Conservation (phyloP, 2,329 filamentous ascomycete species). For the Immersiporthe knoxdaviesiana region DNA sequence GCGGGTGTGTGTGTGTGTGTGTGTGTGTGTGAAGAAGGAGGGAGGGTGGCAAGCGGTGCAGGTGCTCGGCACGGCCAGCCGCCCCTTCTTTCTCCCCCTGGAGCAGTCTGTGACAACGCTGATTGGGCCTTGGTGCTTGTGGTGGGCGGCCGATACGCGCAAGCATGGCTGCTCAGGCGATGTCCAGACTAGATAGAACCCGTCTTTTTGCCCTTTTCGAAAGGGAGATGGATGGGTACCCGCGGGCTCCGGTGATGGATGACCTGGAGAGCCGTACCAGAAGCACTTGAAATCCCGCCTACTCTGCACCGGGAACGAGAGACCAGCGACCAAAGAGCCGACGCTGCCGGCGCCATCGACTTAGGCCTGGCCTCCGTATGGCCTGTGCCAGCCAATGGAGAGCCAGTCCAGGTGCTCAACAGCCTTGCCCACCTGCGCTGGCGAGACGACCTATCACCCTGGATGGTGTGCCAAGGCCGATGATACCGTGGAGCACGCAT, state of each 20-base stretch:
- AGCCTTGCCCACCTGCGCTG: neutral
- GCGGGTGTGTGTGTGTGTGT: no score
- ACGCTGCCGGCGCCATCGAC: neutral
- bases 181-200: neutral
- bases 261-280: neutral
- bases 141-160: neutral
- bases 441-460: neutral
- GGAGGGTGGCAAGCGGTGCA: neutral
- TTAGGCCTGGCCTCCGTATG: neutral
- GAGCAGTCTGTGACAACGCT: neutral
- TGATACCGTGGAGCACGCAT: neutral
- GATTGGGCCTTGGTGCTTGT: neutral
- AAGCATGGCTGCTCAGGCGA: neutral
- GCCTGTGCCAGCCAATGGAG: neutral
- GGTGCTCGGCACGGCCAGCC: neutral
- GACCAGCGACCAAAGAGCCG: neutral
- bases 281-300: neutral
- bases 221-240: no score
- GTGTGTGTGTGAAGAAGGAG: neutral
- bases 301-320: neutral
- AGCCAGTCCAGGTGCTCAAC: neutral
- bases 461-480: neutral
- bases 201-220: no score
- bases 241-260: neutral
- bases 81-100: no score